Evolutionary conservation across 225 moss, liverwort and hornwort genomes (phyloP).

Genomic region (Polytrichum formosum): DNA sequence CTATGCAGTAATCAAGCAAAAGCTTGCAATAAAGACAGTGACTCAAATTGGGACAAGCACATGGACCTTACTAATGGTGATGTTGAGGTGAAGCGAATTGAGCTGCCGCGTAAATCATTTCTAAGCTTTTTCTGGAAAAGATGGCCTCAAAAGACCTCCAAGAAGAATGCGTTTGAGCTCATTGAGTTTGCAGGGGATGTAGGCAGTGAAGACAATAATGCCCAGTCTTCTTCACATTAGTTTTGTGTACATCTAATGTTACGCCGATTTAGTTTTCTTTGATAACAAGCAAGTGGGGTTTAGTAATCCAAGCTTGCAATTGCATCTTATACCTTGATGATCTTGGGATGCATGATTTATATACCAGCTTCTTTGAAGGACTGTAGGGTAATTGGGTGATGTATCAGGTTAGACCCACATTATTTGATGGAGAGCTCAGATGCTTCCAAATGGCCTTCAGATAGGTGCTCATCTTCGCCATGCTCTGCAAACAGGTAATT

Average conservation of each 20-base stretch:
- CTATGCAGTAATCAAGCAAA: conserved; percentile 17
- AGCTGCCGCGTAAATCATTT: conserved; percentile 20
- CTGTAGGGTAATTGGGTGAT: neutral
- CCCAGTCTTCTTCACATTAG: conserved; percentile 5
- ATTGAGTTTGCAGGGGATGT: conserved; percentile 43
- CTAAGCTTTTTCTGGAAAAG: conserved; percentile 24
- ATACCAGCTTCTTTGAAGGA: conserved; percentile 5
- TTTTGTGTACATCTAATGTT: neutral
- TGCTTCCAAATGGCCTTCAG: too few relatives aligned
- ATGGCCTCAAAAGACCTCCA: conserved; percentile 29
- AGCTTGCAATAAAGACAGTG: conserved; percentile 21
- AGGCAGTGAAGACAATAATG: conserved; percentile 25
- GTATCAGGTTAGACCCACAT: too few relatives aligned
- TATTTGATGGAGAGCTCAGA: too few relatives aligned
- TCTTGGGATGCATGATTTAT: conserved; percentile 7
- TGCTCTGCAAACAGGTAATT: too few relatives aligned
- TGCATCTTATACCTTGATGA: neutral
- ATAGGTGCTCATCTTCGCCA: too few relatives aligned
- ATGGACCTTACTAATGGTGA: conserved; percentile 10
- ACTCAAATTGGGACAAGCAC: conserved; percentile 25
- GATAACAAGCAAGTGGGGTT: conserved; percentile 1
- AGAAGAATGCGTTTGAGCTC: conserved; percentile 40
- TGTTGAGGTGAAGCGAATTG: conserved; percentile 24
- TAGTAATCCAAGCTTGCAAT: conserved; percentile 3
- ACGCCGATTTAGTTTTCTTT: conserved; percentile 8